Evolutionary conservation across 2,329 filamentous ascomycete species (phyloP), one percentile per base, ranked within the genome.

Genomic region (Nannizzia gypsea): DNA sequence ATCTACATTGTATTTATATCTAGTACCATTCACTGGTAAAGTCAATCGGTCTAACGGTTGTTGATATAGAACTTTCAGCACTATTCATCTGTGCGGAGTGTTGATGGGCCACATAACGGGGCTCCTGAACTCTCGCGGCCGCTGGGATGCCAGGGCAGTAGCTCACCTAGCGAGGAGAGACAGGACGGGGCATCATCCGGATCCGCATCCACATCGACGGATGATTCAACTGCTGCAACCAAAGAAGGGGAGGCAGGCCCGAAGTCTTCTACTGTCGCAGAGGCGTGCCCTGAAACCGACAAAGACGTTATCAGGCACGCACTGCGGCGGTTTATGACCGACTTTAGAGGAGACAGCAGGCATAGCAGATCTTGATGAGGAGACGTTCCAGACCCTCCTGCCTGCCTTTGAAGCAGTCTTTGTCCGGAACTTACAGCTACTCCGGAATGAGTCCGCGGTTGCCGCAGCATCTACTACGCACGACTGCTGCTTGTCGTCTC

Each of bases 71-170:
- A 74, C 52, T 86, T 81, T 75, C 79, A 86, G 67, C 84, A 87
- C 68, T 87, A 85, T 71, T 86, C 83, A 3, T 86, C 83, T 0
- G 81, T 87, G 64, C 79, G 84, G 59, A 82, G 83, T 66, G 71
- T 81, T 52, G 71, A 80, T 63, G 83, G 83, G 5, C 81, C 82
- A 6, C 81, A 84, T 67, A 76, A 73, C 31, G 84, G 83, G 55
- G 72, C 75, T 36, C 82, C 82, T 9, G 68, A 76, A 20, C 77
- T 84, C 38, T 63, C 66, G 28, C 64, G 58, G 34, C 54, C 52
- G 20, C 28, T 56, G 20, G 57, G 40, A 8, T 60, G 22, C 58
- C 11, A 57, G 36, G 46, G 36, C 40, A 24, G 55, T 6, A 40
- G 54, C 46, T 24, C 36, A 28, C 52, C 52, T 31, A 58, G 31